Evolutionary conservation across 2,329 filamentous ascomycete genomes (phyloP), one percentile per base, ranked within the genome.

Genomic region (Geoglossum cookeanum): DNA sequence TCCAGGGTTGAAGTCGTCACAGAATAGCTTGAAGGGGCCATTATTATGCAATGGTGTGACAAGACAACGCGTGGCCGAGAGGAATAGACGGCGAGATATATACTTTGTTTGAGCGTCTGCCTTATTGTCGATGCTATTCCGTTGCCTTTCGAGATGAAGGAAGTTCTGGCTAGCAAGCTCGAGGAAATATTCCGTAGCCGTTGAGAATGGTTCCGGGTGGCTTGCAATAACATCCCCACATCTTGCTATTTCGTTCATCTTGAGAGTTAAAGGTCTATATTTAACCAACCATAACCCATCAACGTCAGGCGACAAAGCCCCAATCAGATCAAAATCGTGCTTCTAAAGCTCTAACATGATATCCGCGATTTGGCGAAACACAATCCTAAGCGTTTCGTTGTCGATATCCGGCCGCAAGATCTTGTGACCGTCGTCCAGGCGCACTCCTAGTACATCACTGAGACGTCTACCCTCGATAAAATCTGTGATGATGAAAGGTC

Each of bases 21-120:
- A 58, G 67, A 59, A 2, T 65, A 61, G 59, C 65, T 65, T 3
- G 60, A 64, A 55, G n/a, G 51, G 51, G 9, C 51, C 51, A 35
- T 35, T 59, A 54, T 60, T 59, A 49, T 64, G 53, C 39, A 59
- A 56, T 4, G 22, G 57, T 33, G 60, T 58, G 56, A 64, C 58
- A 11, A 37, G 33, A n/a, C 61, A 56, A 17, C 59, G 62, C 11
- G 7, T 65, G 62, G 29, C 60, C 51, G 62, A 63, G 52, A 58
- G 59, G 55, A 64, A 66, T 32, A 64, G 62, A 56, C 61, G 62
- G 27, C 61, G 61, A 22, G 61, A 62, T 30, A 65, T 64, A 51
- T 64, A 66, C 59, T 65, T 66, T 49, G 61, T 63, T 39, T 60
- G 59, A 49, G 64, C 65, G 55, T 66, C 64, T 44, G 47, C 59